These are phyloP conservation scores for Phytopythium sindhum DNA, from an alignment of 352 stramenopile species.

Conservation along the genomic window DNA sequence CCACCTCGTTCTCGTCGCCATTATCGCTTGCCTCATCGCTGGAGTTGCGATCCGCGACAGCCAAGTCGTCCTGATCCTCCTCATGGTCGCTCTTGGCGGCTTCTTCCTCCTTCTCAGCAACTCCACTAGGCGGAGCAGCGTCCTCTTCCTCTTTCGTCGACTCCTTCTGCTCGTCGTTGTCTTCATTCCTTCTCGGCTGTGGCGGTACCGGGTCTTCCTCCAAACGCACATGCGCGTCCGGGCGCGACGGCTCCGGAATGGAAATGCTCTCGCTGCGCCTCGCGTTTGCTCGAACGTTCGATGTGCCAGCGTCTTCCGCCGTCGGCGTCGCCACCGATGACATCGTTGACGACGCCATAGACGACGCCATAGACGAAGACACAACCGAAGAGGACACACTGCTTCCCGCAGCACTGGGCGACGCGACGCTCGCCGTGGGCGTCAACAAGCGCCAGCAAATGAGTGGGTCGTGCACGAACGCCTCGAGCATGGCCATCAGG, in stretches of 20 bases:
- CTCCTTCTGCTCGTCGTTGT: neutral
- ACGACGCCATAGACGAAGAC: constrained; percentile 27
- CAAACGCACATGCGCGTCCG: constrained; percentile 20
- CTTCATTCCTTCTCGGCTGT: constrained; percentile 10
- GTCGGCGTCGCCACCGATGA: constrained; percentile 12
- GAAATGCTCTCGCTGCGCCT: constrained; percentile 57
- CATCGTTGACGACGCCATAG: constrained; percentile 26
- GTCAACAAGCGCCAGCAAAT: constrained; percentile 95
- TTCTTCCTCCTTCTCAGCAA: constrained; percentile 10
- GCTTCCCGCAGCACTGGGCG: constrained; percentile 33
- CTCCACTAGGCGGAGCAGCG: neutral
- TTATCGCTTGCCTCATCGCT: neutral
- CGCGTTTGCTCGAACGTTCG: constrained; percentile 5
- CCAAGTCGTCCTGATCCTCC: neutral
- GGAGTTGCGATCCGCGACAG: neutral
- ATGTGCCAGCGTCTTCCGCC: neutral
- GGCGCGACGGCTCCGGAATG: constrained; percentile 34
- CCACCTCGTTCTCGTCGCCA: constrained; percentile 8
- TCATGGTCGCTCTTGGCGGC: constrained; percentile 4
- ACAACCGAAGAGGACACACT: constrained; percentile 24
- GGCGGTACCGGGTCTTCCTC: constrained; percentile 16
- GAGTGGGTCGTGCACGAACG: constrained; percentile 99
- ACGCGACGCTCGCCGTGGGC: constrained; percentile 50
- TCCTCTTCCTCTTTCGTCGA: constrained; percentile 3
- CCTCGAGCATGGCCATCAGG: constrained; percentile 99